A percentile compares a stretch with the other conserved stretches of the same genome.
Conservation (phyloP, 1,284 basidiomycete species). For the Cerrena zonata region DNA sequence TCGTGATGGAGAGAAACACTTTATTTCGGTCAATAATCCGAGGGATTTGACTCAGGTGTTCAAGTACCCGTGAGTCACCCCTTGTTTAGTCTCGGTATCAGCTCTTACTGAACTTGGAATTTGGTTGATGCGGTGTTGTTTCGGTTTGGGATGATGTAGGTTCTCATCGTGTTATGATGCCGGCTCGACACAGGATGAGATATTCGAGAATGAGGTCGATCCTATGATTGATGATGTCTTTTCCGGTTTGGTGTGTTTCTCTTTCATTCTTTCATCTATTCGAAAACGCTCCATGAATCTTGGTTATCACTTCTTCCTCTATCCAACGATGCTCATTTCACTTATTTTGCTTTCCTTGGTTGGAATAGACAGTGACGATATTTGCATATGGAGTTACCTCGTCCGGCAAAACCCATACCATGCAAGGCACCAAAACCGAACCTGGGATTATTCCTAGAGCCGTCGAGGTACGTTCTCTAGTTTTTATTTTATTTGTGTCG, state of each 20-base stretch:
- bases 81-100: background rate
- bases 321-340: constrained; percentile 1
- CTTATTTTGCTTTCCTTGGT: constrained; percentile 1
- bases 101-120: background rate
- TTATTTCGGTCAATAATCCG: constrained; percentile 60
- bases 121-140: background rate
- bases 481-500: too few species aligned
- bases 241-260: constrained; percentile 53
- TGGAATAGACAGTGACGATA: constrained; percentile 64
- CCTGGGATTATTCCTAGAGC: constrained; percentile 79
- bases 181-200: constrained; percentile 59
- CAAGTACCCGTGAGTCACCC: constrained; percentile 57
- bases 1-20: constrained; percentile 33
- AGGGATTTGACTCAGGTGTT: constrained; percentile 59
- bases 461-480: constrained; percentile 49
- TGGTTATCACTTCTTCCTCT: too few species aligned
- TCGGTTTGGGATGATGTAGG: constrained; percentile 28
- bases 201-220: constrained; percentile 64
- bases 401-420: constrained; percentile 80
- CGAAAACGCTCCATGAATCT: too few species aligned
- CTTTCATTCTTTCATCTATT: too few species aligned
- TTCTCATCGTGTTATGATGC: constrained; percentile 68
- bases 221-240: constrained; percentile 68
- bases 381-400: constrained; percentile 81
- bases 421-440: constrained; percentile 66